Base-by-base conservation (phyloP, 305 asterid genomes). In the Solanum chacoense region DNA sequence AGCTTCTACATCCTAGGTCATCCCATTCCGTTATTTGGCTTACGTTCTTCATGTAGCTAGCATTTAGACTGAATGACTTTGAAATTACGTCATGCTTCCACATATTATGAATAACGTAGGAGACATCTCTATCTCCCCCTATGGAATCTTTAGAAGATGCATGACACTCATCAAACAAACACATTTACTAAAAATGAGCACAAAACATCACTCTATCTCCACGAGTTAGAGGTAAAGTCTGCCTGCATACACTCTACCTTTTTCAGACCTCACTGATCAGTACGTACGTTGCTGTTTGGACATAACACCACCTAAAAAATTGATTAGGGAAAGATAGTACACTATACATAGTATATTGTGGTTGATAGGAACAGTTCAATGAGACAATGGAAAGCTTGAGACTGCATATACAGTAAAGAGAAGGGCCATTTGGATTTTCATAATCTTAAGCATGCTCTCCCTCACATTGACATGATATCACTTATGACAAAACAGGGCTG, bases 361-460 rank as follows among this genome's bases (percentile, higher is more conserved):
- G 86, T 45, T 91, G 95, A 93, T 90, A 50, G 92, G 90, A 91
- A 94, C 93, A 86, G 85, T 65, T 92, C 94, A 92, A 90, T 94
- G 93, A 89, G 90, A 92, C 40, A 88, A 91, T 85, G 88, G 87
- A 85, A 91, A 91, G 87, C 38, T 88, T 80, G 77, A 24, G 73
- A 89, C 59, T 84, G 89, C 85, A 89, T 90, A 18, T 45, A 78
- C 87, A 88, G 85, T 88, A 85, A 90, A 89, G 3, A 6, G 59
- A 81, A 89, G 90, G 90, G 88, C 90, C 67, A 88, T 91, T 90
- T 85, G 73, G 42, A 83, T 31, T 45, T 83, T 75, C 89, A 91
- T 85, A 91, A 90, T 91, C 92, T 89, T 89, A 63, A 91, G 93
- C 94, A 93, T 93, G 98, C 91, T 34, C 78, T 72, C 11, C 90